Percentiles rank a stretch among this genome's conserved stretches.
phyloP scores from a whole-genome alignment of 495 filamentous ascomycete genomes.

The Bombardia bombarda region DNA sequence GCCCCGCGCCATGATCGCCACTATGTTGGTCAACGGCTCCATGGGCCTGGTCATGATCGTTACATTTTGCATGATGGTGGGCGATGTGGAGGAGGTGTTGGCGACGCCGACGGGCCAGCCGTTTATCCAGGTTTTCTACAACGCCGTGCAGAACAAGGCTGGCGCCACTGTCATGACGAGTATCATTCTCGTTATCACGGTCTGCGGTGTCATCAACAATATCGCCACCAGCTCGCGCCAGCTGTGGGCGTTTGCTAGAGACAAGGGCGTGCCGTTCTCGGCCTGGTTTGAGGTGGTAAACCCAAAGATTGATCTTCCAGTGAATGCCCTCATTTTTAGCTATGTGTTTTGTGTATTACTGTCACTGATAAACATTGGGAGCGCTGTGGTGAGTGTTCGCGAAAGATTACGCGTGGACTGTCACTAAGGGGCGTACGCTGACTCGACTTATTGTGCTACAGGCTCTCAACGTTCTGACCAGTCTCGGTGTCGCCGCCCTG shows the following conservation, averaged over 20 bases:
- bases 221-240: slow-evolving; percentile 51
- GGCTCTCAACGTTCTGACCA: slow-evolving; percentile 42
- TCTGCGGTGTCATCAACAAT: slow-evolving; percentile 43
- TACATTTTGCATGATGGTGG: slow-evolving; percentile 46
- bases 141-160: slow-evolving; percentile 35
- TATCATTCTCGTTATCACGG: slow-evolving; percentile 42
- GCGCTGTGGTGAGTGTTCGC: slow-evolving; percentile 13
- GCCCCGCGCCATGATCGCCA: slow-evolving; percentile 46
- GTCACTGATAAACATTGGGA: slow-evolving; percentile 45
- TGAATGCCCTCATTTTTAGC: slow-evolving; percentile 37
- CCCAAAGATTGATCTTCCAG: slow-evolving; percentile 31
- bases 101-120: slow-evolving; percentile 34
- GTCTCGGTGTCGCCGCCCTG: slow-evolving; percentile 33
- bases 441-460: background rate
- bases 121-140: slow-evolving; percentile 48
- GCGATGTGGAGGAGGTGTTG: slow-evolving; percentile 32
- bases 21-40: slow-evolving; percentile 40
- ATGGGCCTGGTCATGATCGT: slow-evolving; percentile 46
- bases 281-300: slow-evolving; percentile 41
- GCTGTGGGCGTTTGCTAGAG: slow-evolving; percentile 51
- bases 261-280: slow-evolving; percentile 49
- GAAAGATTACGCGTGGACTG: background rate
- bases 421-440: background rate
- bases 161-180: slow-evolving; percentile 43
- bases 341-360: slow-evolving; percentile 5